Conservation (phyloP, 345 rosid species). For the Acer negundo region DNA sequence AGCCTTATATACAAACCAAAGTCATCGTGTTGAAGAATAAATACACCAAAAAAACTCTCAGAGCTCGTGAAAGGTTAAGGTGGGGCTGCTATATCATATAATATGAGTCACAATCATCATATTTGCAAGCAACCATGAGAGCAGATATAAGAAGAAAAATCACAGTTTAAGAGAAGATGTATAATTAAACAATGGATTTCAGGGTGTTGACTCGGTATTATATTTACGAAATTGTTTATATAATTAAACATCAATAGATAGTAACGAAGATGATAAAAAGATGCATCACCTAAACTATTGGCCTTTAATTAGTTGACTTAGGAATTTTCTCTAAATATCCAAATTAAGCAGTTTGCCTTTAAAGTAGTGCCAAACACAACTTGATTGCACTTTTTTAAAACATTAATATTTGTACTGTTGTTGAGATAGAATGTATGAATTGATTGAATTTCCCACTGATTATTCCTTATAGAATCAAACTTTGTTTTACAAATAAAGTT, state of each 20-base stretch:
- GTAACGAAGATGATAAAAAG: neutral
- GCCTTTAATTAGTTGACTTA: slow-evolving; percentile 15
- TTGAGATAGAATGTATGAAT: neutral
- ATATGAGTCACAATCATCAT: slow-evolving; percentile 19
- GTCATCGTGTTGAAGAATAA: slow-evolving; percentile 22
- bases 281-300: neutral
- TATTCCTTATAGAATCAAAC: no score
- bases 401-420: neutral
- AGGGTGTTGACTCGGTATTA: no score
- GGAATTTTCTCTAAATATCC: neutral
- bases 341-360: neutral
- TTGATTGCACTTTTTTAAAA: neutral
- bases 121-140: neutral
- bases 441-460: neutral
- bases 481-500: no score
- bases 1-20: slow-evolving; percentile 10
- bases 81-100: slow-evolving; percentile 14
- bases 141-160: neutral
- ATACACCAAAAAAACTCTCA: slow-evolving; percentile 24
- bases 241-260: no score
- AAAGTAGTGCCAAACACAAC: neutral
- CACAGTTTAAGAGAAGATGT: neutral
- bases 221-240: no score
- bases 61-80: slow-evolving; percentile 35
- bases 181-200: neutral